Percentiles rank a stretch among this genome's conserved stretches.
Conservation (phyloP, 805 yeast genomes). For the Wickerhamiella occidentalis region DNA sequence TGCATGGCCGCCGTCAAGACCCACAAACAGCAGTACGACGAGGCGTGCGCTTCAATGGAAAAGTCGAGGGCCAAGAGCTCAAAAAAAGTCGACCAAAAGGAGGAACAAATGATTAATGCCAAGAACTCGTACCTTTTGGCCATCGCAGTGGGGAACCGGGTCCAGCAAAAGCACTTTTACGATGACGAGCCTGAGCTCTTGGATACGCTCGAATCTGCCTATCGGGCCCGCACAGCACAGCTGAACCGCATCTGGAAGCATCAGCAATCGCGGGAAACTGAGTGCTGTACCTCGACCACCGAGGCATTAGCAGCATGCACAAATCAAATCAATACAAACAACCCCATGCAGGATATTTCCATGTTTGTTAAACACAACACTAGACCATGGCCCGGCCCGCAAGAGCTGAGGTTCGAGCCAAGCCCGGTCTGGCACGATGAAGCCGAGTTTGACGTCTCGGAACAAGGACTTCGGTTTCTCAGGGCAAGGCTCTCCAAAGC, state of each 20-base stretch:
- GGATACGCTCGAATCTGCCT: slow-evolving; percentile 71
- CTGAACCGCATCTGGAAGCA: slow-evolving; percentile 55
- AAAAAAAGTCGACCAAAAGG: slow-evolving; percentile 52
- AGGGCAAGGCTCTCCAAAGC: slow-evolving; percentile 29
- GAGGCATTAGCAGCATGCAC: slow-evolving; percentile 36
- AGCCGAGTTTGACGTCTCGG: slow-evolving; percentile 49
- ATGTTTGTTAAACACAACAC: slow-evolving; percentile 88
- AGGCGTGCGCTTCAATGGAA: slow-evolving; percentile 70
- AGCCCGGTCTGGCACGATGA: slow-evolving; percentile 97
- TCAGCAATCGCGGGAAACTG: slow-evolving; percentile 51
- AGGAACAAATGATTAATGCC: slow-evolving; percentile 72
- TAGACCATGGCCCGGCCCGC: slow-evolving; percentile 68
- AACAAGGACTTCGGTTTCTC: slow-evolving; percentile 27
- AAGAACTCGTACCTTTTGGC: slow-evolving; percentile 74
- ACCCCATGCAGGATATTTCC: slow-evolving; percentile 62
- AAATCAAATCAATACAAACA: slow-evolving; percentile 51
- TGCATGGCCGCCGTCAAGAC: slow-evolving; percentile 47
- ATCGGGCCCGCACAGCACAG: slow-evolving; percentile 62
- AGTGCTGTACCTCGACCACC: slow-evolving; percentile 27
- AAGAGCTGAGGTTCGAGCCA: slow-evolving; percentile 74
- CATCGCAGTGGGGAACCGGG: slow-evolving; percentile 73
- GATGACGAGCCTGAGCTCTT: slow-evolving; percentile 88
- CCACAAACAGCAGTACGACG: slow-evolving; percentile 68
- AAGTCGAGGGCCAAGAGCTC: slow-evolving; percentile 53
- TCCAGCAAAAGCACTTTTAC: slow-evolving; percentile 83